These are phyloP conservation scores for Marvania coccoides DNA, from an alignment of 139 green algal species.

Conservation along the genomic window DNA sequence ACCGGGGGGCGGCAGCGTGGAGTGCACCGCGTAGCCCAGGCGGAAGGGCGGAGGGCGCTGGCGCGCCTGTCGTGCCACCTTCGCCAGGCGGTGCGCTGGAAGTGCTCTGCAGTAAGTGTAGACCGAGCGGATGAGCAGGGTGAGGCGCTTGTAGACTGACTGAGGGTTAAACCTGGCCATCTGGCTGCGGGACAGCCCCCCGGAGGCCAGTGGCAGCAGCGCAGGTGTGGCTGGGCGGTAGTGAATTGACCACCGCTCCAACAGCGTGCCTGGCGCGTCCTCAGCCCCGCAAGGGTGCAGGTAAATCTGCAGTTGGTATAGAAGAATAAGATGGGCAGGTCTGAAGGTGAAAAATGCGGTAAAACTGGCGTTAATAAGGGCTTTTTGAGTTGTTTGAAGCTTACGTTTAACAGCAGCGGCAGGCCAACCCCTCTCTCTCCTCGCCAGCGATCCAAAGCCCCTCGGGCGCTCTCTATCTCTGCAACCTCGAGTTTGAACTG, in stretches of 20 bases:
- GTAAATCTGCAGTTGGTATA: background rate
- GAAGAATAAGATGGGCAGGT: background rate
- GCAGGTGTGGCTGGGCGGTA: slow-evolving; percentile 20
- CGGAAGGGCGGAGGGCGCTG: slow-evolving; percentile 14
- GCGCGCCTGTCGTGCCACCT: slow-evolving; percentile 2
- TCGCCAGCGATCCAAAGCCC: slow-evolving; percentile 34
- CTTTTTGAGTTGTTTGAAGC: background rate
- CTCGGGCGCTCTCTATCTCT: slow-evolving; percentile 30
- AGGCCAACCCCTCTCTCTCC: slow-evolving; percentile 5
- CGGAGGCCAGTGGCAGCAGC: background rate
- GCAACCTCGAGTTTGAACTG: slow-evolving; percentile 59
- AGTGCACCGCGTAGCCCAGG: slow-evolving; percentile 25
- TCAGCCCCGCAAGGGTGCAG: background rate
- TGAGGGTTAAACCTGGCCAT: slow-evolving; percentile 28
- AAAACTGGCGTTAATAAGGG: background rate
- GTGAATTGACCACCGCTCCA: slow-evolving; percentile 57
- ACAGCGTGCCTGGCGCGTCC: slow-evolving; percentile 18
- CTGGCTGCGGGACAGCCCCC: slow-evolving; percentile 14
- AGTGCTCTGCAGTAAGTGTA: slow-evolving; percentile 62
- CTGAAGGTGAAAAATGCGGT: background rate
- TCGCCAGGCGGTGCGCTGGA: slow-evolving; percentile 58
- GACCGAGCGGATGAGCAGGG: slow-evolving; percentile 58
- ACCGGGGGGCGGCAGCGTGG: slow-evolving; percentile 16
- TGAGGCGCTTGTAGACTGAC: slow-evolving; percentile 47
- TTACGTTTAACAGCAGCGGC: slow-evolving; percentile 39